phyloP scores from a whole-genome alignment of 495 filamentous ascomycete species.

The Trichoderma virens region DNA sequence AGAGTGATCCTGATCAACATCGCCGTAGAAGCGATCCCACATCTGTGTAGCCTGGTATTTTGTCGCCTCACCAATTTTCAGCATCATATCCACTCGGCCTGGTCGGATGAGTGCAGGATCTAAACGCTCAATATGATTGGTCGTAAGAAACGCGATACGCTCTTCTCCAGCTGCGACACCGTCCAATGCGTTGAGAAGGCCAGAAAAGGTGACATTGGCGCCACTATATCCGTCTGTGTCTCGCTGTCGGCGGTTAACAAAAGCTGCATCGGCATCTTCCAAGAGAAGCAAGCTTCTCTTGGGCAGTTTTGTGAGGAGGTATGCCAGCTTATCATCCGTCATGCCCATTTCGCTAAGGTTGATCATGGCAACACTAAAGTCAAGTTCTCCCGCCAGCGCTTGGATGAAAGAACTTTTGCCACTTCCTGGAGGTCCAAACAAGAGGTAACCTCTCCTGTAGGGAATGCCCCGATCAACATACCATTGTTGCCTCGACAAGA shows the following conservation, averaged over 20 bases:
- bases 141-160: constrained; percentile 87
- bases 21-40: constrained; percentile 92
- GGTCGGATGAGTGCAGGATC: constrained; percentile 86
- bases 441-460: constrained; percentile 85
- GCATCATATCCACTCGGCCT: constrained; percentile 88
- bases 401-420: constrained; percentile 97
- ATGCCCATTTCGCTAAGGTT: constrained; percentile 90
- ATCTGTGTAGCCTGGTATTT: constrained; percentile 75
- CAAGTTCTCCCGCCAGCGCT: constrained; percentile 81
- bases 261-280: constrained; percentile 93
- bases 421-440: constrained; percentile 89
- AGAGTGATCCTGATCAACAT: constrained; percentile 56
- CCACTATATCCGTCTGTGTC: constrained; percentile 83
- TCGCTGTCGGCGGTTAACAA: constrained; percentile 67
- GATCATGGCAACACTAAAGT: constrained; percentile 90
- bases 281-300: constrained; percentile 77
- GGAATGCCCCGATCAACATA: constrained; percentile 93
- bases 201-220: constrained; percentile 90
- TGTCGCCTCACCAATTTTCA: constrained; percentile 81
- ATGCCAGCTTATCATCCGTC: constrained; percentile 85
- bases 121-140: constrained; percentile 84
- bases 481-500: constrained; percentile 71
- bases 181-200: constrained; percentile 86
- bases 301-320: constrained; percentile 81
- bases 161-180: constrained; percentile 94